phyloP scores from a whole-genome alignment of 2,329 filamentous ascomycete species.

The Apiospora sp. region DNA sequence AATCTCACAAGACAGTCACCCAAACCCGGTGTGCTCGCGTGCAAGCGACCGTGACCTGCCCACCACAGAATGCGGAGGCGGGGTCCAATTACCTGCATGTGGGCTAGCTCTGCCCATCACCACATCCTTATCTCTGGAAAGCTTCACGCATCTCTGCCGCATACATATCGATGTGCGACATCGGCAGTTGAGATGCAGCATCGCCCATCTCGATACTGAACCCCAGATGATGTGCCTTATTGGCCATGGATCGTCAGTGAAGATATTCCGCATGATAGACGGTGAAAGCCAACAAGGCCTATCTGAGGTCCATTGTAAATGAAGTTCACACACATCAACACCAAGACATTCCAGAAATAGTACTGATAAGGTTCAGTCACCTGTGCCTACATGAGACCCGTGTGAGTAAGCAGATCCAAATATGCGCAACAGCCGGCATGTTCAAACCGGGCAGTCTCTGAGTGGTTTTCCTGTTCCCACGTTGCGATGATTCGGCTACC shows the following conservation, averaged over 20 bases:
- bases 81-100: slow-evolving; percentile 11
- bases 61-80: slow-evolving; percentile 19
- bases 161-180: slow-evolving; percentile 3
- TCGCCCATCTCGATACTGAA: neutral
- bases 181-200: neutral
- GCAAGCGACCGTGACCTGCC: slow-evolving; percentile 10
- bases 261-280: neutral
- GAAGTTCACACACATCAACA: neutral
- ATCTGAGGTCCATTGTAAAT: neutral
- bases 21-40: neutral
- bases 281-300: too few relatives aligned
- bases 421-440: neutral
- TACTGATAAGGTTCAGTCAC: neutral
- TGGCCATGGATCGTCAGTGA: neutral
- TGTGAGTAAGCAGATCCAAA: neutral
- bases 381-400: neutral
- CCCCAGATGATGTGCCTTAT: too few relatives aligned
- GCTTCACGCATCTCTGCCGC: neutral
- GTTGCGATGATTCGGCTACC: too few relatives aligned
- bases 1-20: neutral
- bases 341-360: neutral
- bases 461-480: neutral
- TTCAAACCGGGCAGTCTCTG: neutral
- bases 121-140: neutral
- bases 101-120: neutral